Conservation (phyloP, 2,329 filamentous ascomycete species). For the Botryotinia globosa region DNA sequence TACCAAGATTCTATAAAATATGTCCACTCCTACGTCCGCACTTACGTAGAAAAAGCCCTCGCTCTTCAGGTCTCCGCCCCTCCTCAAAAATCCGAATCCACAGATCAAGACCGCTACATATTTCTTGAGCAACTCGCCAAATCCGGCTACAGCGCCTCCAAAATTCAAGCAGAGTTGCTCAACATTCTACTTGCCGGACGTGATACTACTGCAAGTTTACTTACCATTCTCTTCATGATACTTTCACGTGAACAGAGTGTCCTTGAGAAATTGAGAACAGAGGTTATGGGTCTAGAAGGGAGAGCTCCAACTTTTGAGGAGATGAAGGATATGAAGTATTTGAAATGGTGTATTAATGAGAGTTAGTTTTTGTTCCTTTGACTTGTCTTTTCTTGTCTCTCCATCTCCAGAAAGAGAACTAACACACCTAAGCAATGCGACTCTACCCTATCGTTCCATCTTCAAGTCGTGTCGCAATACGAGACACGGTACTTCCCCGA, state of each 20-base stretch:
- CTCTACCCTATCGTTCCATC: slow-evolving; percentile 47
- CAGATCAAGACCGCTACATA: slow-evolving; percentile 23
- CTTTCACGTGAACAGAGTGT: slow-evolving; percentile 24
- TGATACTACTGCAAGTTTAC: slow-evolving; percentile 26
- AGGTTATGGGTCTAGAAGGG: slow-evolving; percentile 30
- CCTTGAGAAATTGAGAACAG: slow-evolving; percentile 40
- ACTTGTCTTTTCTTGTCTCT: slow-evolving; percentile 7
- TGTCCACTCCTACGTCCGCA: slow-evolving; percentile 32
- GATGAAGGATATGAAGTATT: slow-evolving; percentile 29
- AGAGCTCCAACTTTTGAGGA: slow-evolving; percentile 21
- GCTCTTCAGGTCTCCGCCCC: slow-evolving; percentile 42
- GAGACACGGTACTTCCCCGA: slow-evolving; percentile 43
- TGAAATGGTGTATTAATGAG: slow-evolving; percentile 32
- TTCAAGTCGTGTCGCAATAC: slow-evolving; percentile 50
- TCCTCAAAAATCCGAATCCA: slow-evolving; percentile 34
- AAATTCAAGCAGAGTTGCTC: slow-evolving; percentile 29
- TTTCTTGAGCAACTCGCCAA: slow-evolving; percentile 41
- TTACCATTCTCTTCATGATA: slow-evolving; percentile 35
- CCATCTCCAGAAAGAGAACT: slow-evolving; percentile 27
- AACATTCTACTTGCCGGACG: slow-evolving; percentile 27
- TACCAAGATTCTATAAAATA: slow-evolving; percentile 32
- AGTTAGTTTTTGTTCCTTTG: slow-evolving; percentile 37
- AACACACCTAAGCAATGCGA: slow-evolving; percentile 44
- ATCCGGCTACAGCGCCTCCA: slow-evolving; percentile 23
- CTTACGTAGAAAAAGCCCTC: slow-evolving; percentile 34